Evolutionary conservation across 139 green algal species (phyloP).

Genomic region (Spirogloea muscicola): DNA sequence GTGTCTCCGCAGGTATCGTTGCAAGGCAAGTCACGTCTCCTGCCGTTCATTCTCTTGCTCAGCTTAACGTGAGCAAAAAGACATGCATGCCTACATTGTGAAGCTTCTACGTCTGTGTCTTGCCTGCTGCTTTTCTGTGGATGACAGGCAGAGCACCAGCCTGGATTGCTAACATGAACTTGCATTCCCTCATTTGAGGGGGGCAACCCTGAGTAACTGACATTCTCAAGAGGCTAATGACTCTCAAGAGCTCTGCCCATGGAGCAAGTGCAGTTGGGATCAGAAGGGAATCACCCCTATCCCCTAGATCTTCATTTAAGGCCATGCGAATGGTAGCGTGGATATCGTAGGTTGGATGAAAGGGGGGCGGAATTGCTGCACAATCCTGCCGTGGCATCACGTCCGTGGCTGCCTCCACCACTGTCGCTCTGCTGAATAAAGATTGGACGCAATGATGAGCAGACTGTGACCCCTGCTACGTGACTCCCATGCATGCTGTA

Average conservation of each 20-base stretch:
- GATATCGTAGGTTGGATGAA: conserved; percentile 76
- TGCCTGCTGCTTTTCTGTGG: neutral
- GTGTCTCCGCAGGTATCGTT: conserved; percentile 70
- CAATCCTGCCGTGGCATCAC: too few relatives aligned
- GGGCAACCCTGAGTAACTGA: neutral
- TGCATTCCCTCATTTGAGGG: neutral
- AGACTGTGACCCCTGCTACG: too few relatives aligned
- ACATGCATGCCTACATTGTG: too few relatives aligned
- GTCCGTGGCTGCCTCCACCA: too few relatives aligned
- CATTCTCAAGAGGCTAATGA: neutral
- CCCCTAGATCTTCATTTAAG: conserved; percentile 79
- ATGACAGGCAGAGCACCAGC: neutral
- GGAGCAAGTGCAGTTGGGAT: neutral
- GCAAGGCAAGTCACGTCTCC: conserved; percentile 83
- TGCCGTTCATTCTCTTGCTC: too few relatives aligned
- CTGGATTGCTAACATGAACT: neutral
- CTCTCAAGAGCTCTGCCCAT: neutral
- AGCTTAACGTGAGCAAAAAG: too few relatives aligned
- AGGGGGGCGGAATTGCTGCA: conserved; percentile 58
- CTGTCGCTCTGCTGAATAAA: too few relatives aligned
- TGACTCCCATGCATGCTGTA: too few relatives aligned
- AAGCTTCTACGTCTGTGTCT: too few relatives aligned
- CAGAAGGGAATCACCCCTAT: conserved; percentile 49
- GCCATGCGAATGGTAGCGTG: conserved; percentile 61
- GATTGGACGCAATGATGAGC: too few relatives aligned